Base-by-base conservation (phyloP, 148 eudicot species). In the Fagopyrum esculentum region DNA sequence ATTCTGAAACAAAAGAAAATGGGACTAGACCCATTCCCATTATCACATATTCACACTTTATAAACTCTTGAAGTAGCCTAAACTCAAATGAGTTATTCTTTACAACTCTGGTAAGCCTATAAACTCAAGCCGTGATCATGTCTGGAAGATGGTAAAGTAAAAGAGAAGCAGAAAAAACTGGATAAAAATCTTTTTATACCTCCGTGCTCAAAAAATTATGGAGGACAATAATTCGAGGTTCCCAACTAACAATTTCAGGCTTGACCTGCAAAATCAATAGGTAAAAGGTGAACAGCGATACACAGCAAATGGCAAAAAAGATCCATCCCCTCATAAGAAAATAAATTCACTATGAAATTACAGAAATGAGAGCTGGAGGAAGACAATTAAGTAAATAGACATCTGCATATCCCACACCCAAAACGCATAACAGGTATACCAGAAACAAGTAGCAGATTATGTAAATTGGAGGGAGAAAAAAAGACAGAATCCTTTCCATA, bases 231-330 rank as follows among this genome's bases (percentile, higher is more conserved):
- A 93, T 90, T 55, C 98, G 80, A 35, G 96, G 98, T 69, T 90
- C 81, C 98, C 98, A 93, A 76, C 89, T 87, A 57, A 93, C 75
- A 78, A 92, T 81, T 82, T 90, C 96, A 81, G 98, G 98, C 83
- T 89, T 89, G 71, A 93, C 87, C 96, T 93, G 80, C 83, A 85
- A 66, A 68, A 71, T 45, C 61, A 71, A 59, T 45, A 79, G 72
- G 50, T 40, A 19, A 74, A 57, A 54, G 40, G 60, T 77, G 16
- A 56, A 68, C 45, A 72, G 50, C 9, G 74, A 22, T 60, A 45
- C 30, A 35, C 5, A 1, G 73, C 17, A 30, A 15, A 51, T 26
- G 48, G 17, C 56, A 4, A 49, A n/a, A 7, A 9, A 56, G 8
- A 40, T 51, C 6, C 15, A 45, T 59, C 44, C 49, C 51, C 40